A percentile compares a stretch with the other conserved stretches of the same genome.
phyloP scores from a whole-genome alignment of 148 eudicot species.

The Cornus kousa region DNA sequence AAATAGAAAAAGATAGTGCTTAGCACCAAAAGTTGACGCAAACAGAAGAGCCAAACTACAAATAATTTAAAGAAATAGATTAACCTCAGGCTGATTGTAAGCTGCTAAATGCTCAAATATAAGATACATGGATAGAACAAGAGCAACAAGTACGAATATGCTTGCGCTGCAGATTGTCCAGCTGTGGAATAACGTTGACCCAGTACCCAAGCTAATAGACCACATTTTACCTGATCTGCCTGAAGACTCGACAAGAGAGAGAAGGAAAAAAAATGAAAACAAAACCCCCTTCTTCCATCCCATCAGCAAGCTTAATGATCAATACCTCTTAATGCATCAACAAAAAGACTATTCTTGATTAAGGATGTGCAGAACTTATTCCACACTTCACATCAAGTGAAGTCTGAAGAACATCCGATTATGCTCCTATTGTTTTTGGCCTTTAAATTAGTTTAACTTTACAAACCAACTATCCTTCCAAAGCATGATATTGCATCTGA shows the following conservation, averaged over 20 bases:
- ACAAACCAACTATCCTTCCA: background rate
- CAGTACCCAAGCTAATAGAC: slow-evolving; percentile 37
- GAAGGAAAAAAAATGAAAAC: slow-evolving; percentile 36
- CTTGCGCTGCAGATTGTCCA: slow-evolving; percentile 76
- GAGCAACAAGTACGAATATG: slow-evolving; percentile 76
- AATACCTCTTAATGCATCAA: background rate
- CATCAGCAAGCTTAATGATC: slow-evolving; percentile 32
- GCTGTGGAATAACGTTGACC: slow-evolving; percentile 51
- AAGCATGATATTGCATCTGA: background rate
- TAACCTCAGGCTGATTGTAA: slow-evolving; percentile 95
- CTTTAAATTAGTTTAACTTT: background rate
- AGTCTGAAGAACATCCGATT: slow-evolving; percentile 12
- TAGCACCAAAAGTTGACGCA: slow-evolving; percentile 3
- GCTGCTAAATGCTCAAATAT: slow-evolving; percentile 86
- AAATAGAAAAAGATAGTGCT: slow-evolving; percentile 1
- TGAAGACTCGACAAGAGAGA: slow-evolving; percentile 51
- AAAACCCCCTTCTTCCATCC: slow-evolving; percentile 63
- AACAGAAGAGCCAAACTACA: background rate
- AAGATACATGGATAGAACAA: slow-evolving; percentile 77
- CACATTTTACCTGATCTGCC: slow-evolving; percentile 50
- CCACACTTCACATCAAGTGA: background rate
- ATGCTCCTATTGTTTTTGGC: background rate
- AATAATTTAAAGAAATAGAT: slow-evolving; percentile 6
- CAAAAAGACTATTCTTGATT: slow-evolving; percentile 1
- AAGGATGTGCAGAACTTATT: slow-evolving; percentile 13